Percentiles rank a stretch among this genome's conserved stretches.
Evolutionary conservation across 129 eudicot species (phyloP).

Genomic region (Tagetes patula): DNA sequence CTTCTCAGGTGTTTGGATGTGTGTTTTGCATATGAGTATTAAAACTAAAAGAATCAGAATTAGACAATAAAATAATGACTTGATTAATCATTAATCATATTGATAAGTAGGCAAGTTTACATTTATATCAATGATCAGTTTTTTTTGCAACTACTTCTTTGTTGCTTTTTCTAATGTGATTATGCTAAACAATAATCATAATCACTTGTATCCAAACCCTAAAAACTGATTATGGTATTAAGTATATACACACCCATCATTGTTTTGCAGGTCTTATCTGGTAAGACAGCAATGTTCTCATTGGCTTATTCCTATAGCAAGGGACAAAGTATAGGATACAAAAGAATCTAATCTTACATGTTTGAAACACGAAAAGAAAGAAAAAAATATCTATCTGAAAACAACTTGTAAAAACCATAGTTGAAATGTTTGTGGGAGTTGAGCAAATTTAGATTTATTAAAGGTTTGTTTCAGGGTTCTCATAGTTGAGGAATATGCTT

Average conservation of each 20-base stretch:
- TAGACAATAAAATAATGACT: background rate
- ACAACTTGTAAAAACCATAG: background rate
- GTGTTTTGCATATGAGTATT: background rate
- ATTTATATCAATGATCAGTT: background rate
- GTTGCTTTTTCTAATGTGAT: background rate
- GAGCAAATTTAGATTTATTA: background rate
- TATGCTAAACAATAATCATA: background rate
- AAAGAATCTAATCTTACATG: background rate
- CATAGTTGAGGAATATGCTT: background rate
- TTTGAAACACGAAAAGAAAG: background rate
- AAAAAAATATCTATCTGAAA: background rate
- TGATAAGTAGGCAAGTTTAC: background rate
- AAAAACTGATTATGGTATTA: background rate
- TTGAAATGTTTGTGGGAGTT: background rate
- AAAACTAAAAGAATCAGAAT: background rate
- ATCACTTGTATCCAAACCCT: constrained; percentile 8
- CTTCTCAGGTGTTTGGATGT: background rate
- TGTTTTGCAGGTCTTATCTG: background rate
- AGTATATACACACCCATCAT: background rate
- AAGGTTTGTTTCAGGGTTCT: background rate
- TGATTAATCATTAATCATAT: background rate
- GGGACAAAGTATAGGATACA: background rate
- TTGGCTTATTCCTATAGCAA: background rate
- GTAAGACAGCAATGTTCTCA: background rate
- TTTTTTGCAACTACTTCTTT: background rate